A percentile compares a stretch with the other conserved stretches of the same genome.
phyloP scores from a whole-genome alignment of 495 filamentous ascomycete genomes.

The Aspergillus avenaceus region DNA sequence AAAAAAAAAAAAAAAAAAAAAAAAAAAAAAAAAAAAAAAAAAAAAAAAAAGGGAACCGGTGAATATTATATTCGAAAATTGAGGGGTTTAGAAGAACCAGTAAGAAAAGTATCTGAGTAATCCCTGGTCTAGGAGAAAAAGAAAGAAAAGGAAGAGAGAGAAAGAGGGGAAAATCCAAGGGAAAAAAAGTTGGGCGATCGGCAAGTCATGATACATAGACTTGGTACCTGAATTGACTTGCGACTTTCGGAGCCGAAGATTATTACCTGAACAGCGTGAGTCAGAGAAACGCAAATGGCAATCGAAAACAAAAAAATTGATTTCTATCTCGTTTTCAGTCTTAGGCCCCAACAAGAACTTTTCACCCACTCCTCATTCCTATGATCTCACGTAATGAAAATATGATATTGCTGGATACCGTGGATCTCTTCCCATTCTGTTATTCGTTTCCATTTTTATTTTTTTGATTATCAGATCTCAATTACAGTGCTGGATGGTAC shows the following conservation, averaged over 20 bases:
- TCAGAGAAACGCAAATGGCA: conserved; percentile 1
- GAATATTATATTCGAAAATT: not conserved
- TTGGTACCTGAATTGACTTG: conserved; percentile 4
- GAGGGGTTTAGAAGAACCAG: not conserved
- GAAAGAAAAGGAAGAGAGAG: not conserved
- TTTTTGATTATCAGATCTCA: conserved; percentile 20
- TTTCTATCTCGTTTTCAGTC: not conserved
- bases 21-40: conserved; percentile 1
- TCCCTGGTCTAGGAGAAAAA: not conserved
- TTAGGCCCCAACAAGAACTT: not conserved
- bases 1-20: too few species aligned
- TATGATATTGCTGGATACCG: conserved; percentile 1
- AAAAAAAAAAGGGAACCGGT: not conserved
- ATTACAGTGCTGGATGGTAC: conserved; percentile 9
- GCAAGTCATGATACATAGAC: not conserved
- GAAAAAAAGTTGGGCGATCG: not conserved
- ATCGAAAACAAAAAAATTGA: not conserved
- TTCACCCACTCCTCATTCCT: not conserved
- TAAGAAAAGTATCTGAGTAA: not conserved
- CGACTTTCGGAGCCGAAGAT: conserved; percentile 22
- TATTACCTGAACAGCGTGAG: conserved; percentile 1
- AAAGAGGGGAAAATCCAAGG: not conserved
- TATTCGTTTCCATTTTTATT: conserved; percentile 2
- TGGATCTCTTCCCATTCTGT: conserved; percentile 6
- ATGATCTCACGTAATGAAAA: conserved; percentile 13